phyloP scores from a whole-genome alignment of 2,329 filamentous ascomycete species.

The Spiromastix sp. region DNA sequence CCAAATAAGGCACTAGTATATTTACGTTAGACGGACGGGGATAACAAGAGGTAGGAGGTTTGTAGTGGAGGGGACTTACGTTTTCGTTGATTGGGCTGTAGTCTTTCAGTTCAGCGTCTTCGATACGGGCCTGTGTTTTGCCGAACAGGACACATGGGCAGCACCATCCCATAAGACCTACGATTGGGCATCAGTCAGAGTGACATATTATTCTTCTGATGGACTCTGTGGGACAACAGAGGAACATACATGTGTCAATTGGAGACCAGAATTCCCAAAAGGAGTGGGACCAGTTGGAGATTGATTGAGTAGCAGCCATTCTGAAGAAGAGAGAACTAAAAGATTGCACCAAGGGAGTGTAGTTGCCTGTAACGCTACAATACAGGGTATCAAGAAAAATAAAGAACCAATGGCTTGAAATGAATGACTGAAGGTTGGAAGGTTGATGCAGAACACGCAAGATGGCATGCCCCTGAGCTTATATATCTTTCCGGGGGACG shows the following conservation, averaged over 20 bases:
- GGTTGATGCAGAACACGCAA: too few species aligned
- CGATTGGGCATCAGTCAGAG: not conserved
- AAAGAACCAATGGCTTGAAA: not conserved
- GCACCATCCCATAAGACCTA: conserved; percentile 6
- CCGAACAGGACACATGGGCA: conserved; percentile 7
- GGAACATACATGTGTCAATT: conserved; percentile 6
- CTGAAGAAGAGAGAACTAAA: not conserved
- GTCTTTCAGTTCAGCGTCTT: conserved; percentile 3
- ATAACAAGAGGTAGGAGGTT: not conserved
- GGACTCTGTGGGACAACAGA: too few species aligned
- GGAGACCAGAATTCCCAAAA: conserved; percentile 6
- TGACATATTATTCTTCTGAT: not conserved
- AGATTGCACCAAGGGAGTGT: not conserved
- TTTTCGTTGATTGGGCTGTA: conserved; percentile 7
- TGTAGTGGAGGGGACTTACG: not conserved
- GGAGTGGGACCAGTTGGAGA: conserved; percentile 5
- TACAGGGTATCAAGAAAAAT: not conserved
- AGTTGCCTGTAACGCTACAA: not conserved
- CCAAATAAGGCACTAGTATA: conserved; percentile 5
- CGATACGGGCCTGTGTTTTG: conserved; percentile 5
- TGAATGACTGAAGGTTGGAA: not conserved
- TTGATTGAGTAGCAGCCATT: not conserved
- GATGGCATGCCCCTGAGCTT: too few species aligned
- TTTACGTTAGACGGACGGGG: not conserved
- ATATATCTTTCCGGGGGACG: too few species aligned